A percentile compares a stretch with the other conserved stretches of the same genome.
Evolutionary conservation across 2,329 filamentous ascomycete species (phyloP).

Genomic region (Sporothrix brasiliensis): DNA sequence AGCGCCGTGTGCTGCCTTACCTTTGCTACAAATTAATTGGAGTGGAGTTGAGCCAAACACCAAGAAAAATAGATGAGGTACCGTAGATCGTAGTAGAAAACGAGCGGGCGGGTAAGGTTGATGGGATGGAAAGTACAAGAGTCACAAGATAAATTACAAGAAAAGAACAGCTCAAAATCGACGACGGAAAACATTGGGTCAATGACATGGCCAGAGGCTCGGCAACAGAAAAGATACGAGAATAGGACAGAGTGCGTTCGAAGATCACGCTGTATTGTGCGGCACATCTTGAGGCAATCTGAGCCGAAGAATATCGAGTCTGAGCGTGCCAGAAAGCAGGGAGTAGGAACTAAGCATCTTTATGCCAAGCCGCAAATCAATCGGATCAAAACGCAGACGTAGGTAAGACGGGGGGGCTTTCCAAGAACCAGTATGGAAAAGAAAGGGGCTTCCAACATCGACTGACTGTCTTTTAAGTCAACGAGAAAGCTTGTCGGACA

Average conservation of each 20-base stretch:
- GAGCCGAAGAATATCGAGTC: background rate
- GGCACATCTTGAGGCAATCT: background rate
- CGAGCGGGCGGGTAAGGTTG: background rate
- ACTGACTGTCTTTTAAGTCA: background rate
- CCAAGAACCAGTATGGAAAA: background rate
- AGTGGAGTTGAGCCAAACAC: background rate
- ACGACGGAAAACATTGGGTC: background rate
- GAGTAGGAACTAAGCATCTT: background rate
- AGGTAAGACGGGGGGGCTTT: background rate
- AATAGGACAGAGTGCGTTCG: background rate
- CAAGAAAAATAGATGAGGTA: background rate
- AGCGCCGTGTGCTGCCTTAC: background rate
- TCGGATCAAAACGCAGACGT: background rate
- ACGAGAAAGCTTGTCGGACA: conserved; percentile 9
- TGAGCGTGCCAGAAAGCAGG: background rate
- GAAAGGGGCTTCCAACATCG: background rate
- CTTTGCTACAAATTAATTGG: conserved; percentile 4
- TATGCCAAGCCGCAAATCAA: background rate
- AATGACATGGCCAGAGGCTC: background rate
- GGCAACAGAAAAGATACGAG: background rate
- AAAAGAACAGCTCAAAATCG: background rate
- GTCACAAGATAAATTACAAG: background rate
- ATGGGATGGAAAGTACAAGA: background rate
- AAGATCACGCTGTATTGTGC: conserved; percentile 11
- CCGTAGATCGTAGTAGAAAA: background rate